These are phyloP conservation scores for Sapria himalayana DNA, from an alignment of 345 rosid genomes.

Conservation along the genomic window DNA sequence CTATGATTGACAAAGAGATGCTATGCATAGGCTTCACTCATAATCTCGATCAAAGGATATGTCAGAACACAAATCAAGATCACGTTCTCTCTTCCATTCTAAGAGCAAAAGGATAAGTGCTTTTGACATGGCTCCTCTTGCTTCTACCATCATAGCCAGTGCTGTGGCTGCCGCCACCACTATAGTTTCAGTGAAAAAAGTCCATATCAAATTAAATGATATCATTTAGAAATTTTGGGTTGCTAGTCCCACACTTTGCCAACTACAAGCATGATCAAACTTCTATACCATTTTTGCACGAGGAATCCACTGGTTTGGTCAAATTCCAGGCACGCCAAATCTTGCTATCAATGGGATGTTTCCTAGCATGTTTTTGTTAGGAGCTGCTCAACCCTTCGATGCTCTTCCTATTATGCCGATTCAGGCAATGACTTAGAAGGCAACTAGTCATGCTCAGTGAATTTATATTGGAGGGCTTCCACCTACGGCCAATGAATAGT, in stretches of 20 bases:
- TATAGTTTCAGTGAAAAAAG: constrained; percentile 74
- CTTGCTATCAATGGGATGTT: constrained; percentile 69
- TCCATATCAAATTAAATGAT: constrained; percentile 51
- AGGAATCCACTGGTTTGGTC: constrained; percentile 80
- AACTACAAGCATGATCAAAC: constrained; percentile 79
- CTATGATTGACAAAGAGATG: constrained; percentile 56
- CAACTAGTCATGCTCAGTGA: constrained; percentile 97
- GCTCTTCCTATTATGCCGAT: constrained; percentile 74
- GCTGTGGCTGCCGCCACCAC: constrained; percentile 27
- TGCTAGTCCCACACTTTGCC: constrained; percentile 77
- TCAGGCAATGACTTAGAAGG: constrained; percentile 99
- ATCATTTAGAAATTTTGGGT: constrained; percentile 73
- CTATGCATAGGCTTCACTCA: constrained; percentile 33
- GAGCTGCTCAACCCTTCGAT: constrained; percentile 57
- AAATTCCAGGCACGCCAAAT: constrained; percentile 46
- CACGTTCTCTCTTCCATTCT: constrained; percentile 62
- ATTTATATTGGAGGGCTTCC: constrained; percentile 98
- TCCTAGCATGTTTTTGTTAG: constrained; percentile 56
- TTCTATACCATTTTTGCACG: constrained; percentile 84
- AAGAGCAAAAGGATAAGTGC: constrained; percentile 80
- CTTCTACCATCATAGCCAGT: constrained; percentile 50
- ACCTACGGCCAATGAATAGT: constrained; percentile 97
- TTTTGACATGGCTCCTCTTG: constrained; percentile 84
- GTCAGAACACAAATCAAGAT: constrained; percentile 64
- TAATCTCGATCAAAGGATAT: constrained; percentile 39